Evolutionary conservation across 768 basidiomycete genomes (phyloP).

Genomic region (Macrolepiota dolichaula): DNA sequence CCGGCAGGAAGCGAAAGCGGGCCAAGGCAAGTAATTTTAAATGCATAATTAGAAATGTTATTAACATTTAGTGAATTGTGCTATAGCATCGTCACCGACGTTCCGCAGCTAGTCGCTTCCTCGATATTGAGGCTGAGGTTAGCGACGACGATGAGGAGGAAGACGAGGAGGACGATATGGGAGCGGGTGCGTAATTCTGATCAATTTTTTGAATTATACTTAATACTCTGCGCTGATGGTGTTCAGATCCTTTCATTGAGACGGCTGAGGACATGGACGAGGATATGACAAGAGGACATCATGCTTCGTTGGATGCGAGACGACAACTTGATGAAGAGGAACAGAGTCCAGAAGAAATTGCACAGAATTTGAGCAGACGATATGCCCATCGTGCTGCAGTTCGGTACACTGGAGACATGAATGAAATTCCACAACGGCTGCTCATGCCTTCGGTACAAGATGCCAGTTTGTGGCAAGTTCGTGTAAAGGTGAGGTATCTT

Average conservation of each 20-base stretch:
- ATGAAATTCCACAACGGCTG: slow-evolving; percentile 86
- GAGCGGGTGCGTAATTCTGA: slow-evolving; percentile 34
- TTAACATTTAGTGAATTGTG: slow-evolving; percentile 7
- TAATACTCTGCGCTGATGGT: slow-evolving; percentile 2
- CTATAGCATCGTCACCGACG: slow-evolving; percentile 64
- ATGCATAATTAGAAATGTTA: background rate
- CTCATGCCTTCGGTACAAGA: slow-evolving; percentile 98
- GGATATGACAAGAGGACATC: slow-evolving; percentile 53
- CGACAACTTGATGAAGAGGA: slow-evolving; percentile 66
- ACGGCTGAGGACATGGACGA: slow-evolving; percentile 65
- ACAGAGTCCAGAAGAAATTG: slow-evolving; percentile 82
- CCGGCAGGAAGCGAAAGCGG: slow-evolving; percentile 48
- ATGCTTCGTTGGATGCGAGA: slow-evolving; percentile 64
- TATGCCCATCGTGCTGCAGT: slow-evolving; percentile 64
- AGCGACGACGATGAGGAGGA: slow-evolving; percentile 97
- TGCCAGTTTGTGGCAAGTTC: slow-evolving; percentile 92
- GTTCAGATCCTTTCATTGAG: slow-evolving; percentile 69
- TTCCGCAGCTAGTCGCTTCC: slow-evolving; percentile 69
- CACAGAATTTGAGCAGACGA: slow-evolving; percentile 74
- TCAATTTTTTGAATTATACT: slow-evolving; percentile 6
- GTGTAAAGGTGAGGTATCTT: slow-evolving; percentile 72
- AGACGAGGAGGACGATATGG: slow-evolving; percentile 76
- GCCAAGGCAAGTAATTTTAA: slow-evolving; percentile 46
- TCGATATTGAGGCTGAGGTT: slow-evolving; percentile 95
- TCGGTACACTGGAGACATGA: slow-evolving; percentile 88